Evolutionary conservation across 805 yeast genomes (phyloP).

Genomic region (Candida ipomoeae): DNA sequence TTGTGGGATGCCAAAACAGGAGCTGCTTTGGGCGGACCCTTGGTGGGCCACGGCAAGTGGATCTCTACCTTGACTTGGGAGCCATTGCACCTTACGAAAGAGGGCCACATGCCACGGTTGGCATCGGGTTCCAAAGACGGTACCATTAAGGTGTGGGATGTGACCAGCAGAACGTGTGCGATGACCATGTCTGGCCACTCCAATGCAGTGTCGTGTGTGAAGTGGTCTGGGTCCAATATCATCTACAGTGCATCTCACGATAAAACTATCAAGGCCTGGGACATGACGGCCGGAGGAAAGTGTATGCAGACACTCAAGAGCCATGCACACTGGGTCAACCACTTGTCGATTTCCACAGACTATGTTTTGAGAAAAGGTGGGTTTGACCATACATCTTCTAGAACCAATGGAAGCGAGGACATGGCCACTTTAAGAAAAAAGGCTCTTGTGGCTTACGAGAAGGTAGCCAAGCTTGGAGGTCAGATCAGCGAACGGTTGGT

Average conservation of each 20-base stretch:
- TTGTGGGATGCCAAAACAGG: slow-evolving; percentile 84
- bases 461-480: slow-evolving; percentile 59
- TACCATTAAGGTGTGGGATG: slow-evolving; percentile 86
- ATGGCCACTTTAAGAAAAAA: slow-evolving; percentile 34
- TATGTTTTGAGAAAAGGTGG: slow-evolving; percentile 84
- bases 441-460: slow-evolving; percentile 60
- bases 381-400: slow-evolving; percentile 62
- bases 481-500: slow-evolving; percentile 69
- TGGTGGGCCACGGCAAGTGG: slow-evolving; percentile 86
- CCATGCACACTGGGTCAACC: slow-evolving; percentile 98
- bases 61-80: slow-evolving; percentile 90
- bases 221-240: slow-evolving; percentile 89
- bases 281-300: slow-evolving; percentile 64
- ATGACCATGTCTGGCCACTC: slow-evolving; percentile 83
- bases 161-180: slow-evolving; percentile 59
- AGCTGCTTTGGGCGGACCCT: slow-evolving; percentile 63
- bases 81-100: slow-evolving; percentile 75
- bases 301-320: slow-evolving; percentile 75
- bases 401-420: slow-evolving; percentile 24
- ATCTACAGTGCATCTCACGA: slow-evolving; percentile 92
- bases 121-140: slow-evolving; percentile 92
- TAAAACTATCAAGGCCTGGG: slow-evolving; percentile 92
- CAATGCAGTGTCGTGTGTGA: slow-evolving; percentile 88
- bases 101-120: slow-evolving; percentile 63
- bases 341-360: slow-evolving; percentile 86